Evolutionary conservation across 1,139 yeast genomes (phyloP).

Genomic region (Pichia terricola): DNA sequence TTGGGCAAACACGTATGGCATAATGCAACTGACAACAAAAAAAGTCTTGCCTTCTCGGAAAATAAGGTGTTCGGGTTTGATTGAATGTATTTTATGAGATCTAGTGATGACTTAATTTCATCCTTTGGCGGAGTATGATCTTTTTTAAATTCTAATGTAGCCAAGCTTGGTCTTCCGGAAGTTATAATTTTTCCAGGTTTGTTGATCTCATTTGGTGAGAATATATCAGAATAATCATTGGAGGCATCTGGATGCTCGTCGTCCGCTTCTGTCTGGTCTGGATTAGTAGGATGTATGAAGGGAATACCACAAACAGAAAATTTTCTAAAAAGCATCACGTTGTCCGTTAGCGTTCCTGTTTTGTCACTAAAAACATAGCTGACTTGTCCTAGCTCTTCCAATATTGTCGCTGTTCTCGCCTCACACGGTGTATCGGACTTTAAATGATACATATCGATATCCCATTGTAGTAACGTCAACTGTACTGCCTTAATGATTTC

Average conservation of each 20-base stretch:
- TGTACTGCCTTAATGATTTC: constrained; percentile 90
- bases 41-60: constrained; percentile 66
- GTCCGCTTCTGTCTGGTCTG: constrained; percentile 23
- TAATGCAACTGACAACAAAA: constrained; percentile 70
- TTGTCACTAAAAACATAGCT: constrained; percentile 91
- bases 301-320: constrained; percentile 79
- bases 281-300: constrained; percentile 76
- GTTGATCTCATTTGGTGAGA: constrained; percentile 6
- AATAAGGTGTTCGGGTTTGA: constrained; percentile 60
- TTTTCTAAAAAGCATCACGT: constrained; percentile 77
- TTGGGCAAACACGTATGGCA: constrained; percentile 89
- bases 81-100: constrained; percentile 62
- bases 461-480: constrained; percentile 70
- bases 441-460: constrained; percentile 87
- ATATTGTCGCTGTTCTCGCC: constrained; percentile 88
- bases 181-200: constrained; percentile 26
- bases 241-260: constrained; percentile 9
- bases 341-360: constrained; percentile 94
- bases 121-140: constrained; percentile 12
- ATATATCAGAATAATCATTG: constrained; percentile 5
- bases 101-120: constrained; percentile 41
- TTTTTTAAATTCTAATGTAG: constrained; percentile 26
- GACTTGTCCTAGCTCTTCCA: constrained; percentile 96
- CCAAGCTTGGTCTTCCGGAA: constrained; percentile 46
- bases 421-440: constrained; percentile 86